Base-by-base conservation (phyloP, 495 filamentous ascomycete genomes). In the Achaetomiella virescens region DNA sequence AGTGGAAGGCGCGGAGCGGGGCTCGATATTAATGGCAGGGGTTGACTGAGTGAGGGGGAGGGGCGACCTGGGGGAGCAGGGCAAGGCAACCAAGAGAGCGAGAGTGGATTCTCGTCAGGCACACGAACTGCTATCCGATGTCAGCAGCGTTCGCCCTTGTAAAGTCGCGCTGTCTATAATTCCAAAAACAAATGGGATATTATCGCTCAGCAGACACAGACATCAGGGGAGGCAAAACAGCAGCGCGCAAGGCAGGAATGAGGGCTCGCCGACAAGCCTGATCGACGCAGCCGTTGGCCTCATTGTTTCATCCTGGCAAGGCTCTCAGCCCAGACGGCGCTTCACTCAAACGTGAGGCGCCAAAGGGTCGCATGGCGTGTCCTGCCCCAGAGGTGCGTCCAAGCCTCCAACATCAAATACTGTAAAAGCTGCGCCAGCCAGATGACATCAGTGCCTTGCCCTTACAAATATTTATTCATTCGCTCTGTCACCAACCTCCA, bases 1-100 rank as follows among this genome's bases (percentile, higher is more conserved):
- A 20, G 2, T 4, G 42, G 42, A 37, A 46, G 42, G 41, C 42
- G 35, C 15, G 33, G 42, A 45, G 51, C 51, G 51, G 52, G 52
- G 52, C 52, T 40, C 21, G 9, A 33, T 18, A 38, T 27, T 46
- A 47, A 52, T 43, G 40, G 40, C 11, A n/a, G 18, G 38, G 49
- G 36, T 43, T 14, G 37, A 9, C n/a, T n/a, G n/a, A 35, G 48
- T 35, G 47, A 49, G 24, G 43, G 43, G 43, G 24, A 46, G 43
- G 22, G 43, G 24, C 20, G 20, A 17, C 1, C 1, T 18, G n/a
- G 20, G 21, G 18, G 41, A 10, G 18, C 41, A 17, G 15, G 15
- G 41, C 7, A 9, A 14, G 41, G 11, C 6, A 43, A 17, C 12
- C 36, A 9, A 37, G 21, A 21, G 41, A 7, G 22, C 11, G 4